phyloP scores from a whole-genome alignment of 2,329 filamentous ascomycete species.

The Epichloe scottii region DNA sequence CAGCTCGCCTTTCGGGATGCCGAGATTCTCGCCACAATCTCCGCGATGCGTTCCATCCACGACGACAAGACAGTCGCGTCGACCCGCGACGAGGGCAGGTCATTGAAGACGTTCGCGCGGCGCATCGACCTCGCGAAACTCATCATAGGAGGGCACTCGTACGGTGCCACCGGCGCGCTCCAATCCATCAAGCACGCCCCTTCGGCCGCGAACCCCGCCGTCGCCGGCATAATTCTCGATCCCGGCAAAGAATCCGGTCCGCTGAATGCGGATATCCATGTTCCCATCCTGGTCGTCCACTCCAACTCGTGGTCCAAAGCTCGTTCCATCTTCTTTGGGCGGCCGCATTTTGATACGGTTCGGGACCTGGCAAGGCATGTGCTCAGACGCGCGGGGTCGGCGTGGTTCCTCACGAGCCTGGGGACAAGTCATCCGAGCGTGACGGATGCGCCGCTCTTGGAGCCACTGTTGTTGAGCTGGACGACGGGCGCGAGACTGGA shows the following conservation, averaged over 20 bases:
- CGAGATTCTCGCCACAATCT: conserved; percentile 34
- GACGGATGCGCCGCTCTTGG: conserved; percentile 53
- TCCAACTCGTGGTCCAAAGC: conserved; percentile 51
- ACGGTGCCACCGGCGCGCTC: conserved; percentile 51
- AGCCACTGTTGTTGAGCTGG: conserved; percentile 47
- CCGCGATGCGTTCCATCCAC: conserved; percentile 28
- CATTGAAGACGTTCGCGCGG: conserved; percentile 35
- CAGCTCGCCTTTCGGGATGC: conserved; percentile 39
- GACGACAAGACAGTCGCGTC: conserved; percentile 25
- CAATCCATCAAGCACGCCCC: conserved; percentile 40
- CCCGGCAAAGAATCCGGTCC: conserved; percentile 52
- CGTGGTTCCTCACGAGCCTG: conserved; percentile 43
- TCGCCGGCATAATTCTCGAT: conserved; percentile 49
- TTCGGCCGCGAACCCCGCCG: conserved; percentile 26
- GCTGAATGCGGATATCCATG: conserved; percentile 44
- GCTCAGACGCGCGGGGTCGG: conserved; percentile 28
- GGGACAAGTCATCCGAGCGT: conserved; percentile 50
- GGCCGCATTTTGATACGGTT: conserved; percentile 53
- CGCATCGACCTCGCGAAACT: conserved; percentile 42
- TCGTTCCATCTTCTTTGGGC: conserved; percentile 45
- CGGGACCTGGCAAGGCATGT: conserved; percentile 38
- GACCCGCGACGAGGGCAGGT: conserved; percentile 32
- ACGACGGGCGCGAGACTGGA: conserved; percentile 49
- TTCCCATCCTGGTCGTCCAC: conserved; percentile 49
- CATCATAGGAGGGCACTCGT: conserved; percentile 50